Conservation (phyloP, 2,329 filamentous ascomycete species). For the Paracorniculantispora psalliotae region DNA sequence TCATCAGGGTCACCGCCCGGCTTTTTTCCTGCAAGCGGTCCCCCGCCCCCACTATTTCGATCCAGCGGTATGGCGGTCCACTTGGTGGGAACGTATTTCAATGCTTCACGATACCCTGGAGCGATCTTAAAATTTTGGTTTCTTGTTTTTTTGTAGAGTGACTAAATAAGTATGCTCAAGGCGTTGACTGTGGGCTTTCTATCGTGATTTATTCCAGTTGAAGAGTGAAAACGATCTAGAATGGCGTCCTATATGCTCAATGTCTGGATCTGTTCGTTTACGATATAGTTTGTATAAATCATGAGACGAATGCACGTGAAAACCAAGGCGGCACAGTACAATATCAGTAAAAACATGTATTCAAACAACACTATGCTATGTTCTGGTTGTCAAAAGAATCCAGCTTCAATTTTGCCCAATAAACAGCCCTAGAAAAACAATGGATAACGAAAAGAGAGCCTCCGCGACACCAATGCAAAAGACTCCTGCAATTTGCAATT, state of each 20-base stretch:
- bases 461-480: background rate
- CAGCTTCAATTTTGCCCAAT: background rate
- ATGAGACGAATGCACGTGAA: too few species aligned
- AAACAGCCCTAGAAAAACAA: background rate
- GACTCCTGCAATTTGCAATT: background rate
- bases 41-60: conserved; percentile 6
- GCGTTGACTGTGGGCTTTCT: too few species aligned
- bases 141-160: too few species aligned
- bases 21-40: background rate
- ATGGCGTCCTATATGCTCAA: too few species aligned
- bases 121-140: background rate
- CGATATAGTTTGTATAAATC: too few species aligned
- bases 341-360: too few species aligned
- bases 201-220: too few species aligned
- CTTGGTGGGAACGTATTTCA: background rate
- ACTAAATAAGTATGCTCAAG: too few species aligned
- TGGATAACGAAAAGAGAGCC: background rate
- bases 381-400: background rate
- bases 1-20: conserved; percentile 13
- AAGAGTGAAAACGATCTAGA: too few species aligned
- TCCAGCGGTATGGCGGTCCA: background rate
- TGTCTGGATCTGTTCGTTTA: too few species aligned
- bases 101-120: background rate
- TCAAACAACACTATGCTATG: conserved; percentile 1
- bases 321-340: too few species aligned